Evolutionary conservation across 1,139 yeast genomes (phyloP), one percentile per base, ranked within the genome.

Genomic region (Debaryomyces sp.): DNA sequence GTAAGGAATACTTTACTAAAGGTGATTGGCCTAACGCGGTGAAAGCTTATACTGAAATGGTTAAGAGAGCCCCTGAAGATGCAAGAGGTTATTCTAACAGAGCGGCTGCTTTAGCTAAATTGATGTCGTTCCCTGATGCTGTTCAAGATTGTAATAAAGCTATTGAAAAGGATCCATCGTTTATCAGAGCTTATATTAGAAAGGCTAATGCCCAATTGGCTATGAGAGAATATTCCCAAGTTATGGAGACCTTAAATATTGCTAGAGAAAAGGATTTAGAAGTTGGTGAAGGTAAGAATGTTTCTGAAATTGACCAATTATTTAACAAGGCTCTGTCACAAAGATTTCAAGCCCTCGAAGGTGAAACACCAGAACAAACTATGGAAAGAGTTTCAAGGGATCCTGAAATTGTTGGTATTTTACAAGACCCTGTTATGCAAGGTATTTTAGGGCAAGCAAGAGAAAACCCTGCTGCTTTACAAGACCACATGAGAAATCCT

Each of bases 21-120:
- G 95, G 90, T 40, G 96, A 94, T 71, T 92, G 97, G 97, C 98
- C 99, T 54, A 87, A 79, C 57, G 98, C 99, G 32, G 97, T 95
- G 48, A 89, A 89, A 68, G 87, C 96, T 9, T 95, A 95, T 73
- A 78, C 96, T 45, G 99, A 95, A 72, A 94, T 95, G 90, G 79
- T 92, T 62, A 89, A 91, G 75, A 87, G 99, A 67, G 92, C 95
- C 3, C 99, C 99, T 50, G 84, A 85, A 50, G 99, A 95, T 70
- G 96, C 96, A 32, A 85, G 97, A 70, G 99, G 98, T 48, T 95
- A 92, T 70, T 91, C 96, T 41, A 95, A 95, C 75, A 88, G 99
- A 72, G 99, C 99, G 47, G 99, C 99, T 37, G 97, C 96, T 1
- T 82, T 88, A 65, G 85, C 96, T 46, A 95, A 95, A 71, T 81